These are phyloP conservation scores for Suillus subaureus DNA, from an alignment of 768 basidiomycete species.

Conservation along the genomic window DNA sequence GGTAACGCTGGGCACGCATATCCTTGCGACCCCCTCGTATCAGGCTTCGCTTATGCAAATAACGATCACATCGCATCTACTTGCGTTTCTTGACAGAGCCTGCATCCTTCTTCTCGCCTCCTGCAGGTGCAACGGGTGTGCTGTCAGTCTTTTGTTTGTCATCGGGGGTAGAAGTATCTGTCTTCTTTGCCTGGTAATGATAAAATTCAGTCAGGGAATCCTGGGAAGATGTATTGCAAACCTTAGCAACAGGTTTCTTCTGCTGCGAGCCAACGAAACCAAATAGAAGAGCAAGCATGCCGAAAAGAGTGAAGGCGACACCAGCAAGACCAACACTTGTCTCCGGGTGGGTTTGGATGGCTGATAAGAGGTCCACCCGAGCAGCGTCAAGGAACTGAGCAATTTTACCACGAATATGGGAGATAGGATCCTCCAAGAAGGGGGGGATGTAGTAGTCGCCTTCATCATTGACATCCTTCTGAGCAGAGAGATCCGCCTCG, in stretches of 20 bases:
- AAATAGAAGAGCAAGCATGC: constrained; percentile 80
- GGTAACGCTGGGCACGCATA: neutral
- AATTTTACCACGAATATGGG: constrained; percentile 65
- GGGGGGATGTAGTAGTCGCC: constrained; percentile 42
- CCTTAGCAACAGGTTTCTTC: constrained; percentile 74
- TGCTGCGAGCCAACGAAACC: constrained; percentile 75
- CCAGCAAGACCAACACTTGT: constrained; percentile 78
- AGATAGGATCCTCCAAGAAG: constrained; percentile 63
- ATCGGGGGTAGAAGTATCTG: constrained; percentile 62
- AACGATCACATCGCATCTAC: constrained; percentile 33
- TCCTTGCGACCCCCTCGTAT: neutral
- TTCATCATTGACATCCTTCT: constrained; percentile 49
- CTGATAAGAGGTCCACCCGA: constrained; percentile 72
- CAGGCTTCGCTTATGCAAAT: neutral
- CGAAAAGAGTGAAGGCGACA: constrained; percentile 77
- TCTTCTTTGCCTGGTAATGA: constrained; percentile 70
- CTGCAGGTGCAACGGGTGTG: constrained; percentile 71
- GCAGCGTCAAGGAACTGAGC: constrained; percentile 80
- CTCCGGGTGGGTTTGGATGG: constrained; percentile 89
- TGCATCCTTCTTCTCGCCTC: constrained; percentile 75
- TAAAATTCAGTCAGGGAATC: neutral
- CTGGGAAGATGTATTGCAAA: constrained; percentile 29
- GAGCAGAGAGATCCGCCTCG: constrained; percentile 58
- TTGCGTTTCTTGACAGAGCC: constrained; percentile 74
- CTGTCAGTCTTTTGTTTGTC: constrained; percentile 67